phyloP scores from a whole-genome alignment of 2,329 filamentous ascomycete species.

The Leptoxyphium fumago region DNA sequence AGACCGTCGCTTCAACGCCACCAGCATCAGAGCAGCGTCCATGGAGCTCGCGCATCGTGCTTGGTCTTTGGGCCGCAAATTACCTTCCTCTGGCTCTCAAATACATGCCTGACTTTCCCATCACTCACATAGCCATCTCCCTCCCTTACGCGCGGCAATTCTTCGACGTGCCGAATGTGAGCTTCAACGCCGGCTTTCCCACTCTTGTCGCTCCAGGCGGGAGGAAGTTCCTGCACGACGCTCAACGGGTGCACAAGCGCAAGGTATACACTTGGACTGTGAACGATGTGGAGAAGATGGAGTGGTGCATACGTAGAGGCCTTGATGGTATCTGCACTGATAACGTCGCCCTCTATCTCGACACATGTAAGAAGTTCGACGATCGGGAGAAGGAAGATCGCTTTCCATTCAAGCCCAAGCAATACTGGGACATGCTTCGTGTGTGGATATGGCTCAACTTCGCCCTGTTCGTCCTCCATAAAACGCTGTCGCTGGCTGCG shows the following conservation, averaged over 20 bases:
- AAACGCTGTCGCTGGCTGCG: slow-evolving; percentile 1
- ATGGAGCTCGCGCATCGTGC: slow-evolving; percentile 60
- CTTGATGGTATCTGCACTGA: slow-evolving; percentile 81
- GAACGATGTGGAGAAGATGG: slow-evolving; percentile 65
- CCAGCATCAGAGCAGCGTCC: slow-evolving; percentile 26
- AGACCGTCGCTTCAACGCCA: slow-evolving; percentile 42
- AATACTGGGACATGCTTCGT: slow-evolving; percentile 1
- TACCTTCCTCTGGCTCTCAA: slow-evolving; percentile 50
- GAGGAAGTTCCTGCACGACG: slow-evolving; percentile 42
- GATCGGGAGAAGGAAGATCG: slow-evolving; percentile 19
- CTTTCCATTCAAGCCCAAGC: slow-evolving; percentile 9
- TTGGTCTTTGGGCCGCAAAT: slow-evolving; percentile 71
- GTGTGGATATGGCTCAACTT: slow-evolving; percentile 1
- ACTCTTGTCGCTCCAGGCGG: slow-evolving; percentile 56
- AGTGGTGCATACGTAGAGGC: slow-evolving; percentile 52
- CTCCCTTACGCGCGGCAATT: slow-evolving; percentile 57
- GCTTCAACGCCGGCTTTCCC: slow-evolving; percentile 64
- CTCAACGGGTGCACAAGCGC: slow-evolving; percentile 30
- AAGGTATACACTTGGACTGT: slow-evolving; percentile 74
- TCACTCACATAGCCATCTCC: slow-evolving; percentile 56
- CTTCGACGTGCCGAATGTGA: slow-evolving; percentile 49
- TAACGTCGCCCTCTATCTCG: slow-evolving; percentile 53
- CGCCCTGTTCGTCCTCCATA: slow-evolving; percentile 1
- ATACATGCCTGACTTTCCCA: slow-evolving; percentile 47
- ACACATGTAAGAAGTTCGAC: slow-evolving; percentile 39